A percentile compares a stretch with the other conserved stretches of the same genome.
phyloP scores from a whole-genome alignment of 352 stramenopile genomes.

The Phytophthora pinifolia region DNA sequence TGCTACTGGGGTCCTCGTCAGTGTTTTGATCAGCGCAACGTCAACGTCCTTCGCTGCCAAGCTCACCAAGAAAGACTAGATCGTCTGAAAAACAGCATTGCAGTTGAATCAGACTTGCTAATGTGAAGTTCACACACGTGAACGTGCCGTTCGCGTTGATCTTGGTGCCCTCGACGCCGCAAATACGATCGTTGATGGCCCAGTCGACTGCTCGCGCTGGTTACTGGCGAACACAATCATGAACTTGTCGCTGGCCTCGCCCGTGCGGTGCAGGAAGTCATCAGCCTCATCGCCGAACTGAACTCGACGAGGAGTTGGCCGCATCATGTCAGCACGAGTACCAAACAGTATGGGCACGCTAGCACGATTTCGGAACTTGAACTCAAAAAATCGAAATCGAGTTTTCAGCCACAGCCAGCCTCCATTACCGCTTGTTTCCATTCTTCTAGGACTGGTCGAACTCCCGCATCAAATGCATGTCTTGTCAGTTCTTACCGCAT shows the following conservation, averaged over 20 bases:
- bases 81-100: neutral
- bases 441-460: too few species aligned
- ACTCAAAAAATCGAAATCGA: too few species aligned
- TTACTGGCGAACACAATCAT: slow-evolving; percentile 99
- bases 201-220: slow-evolving; percentile 98
- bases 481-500: too few species aligned
- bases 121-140: too few species aligned
- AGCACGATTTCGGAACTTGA: too few species aligned
- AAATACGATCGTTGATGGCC: slow-evolving; percentile 99
- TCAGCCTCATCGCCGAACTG: slow-evolving; percentile 99
- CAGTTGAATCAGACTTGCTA: neutral
- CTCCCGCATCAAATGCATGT: too few species aligned
- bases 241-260: slow-evolving; percentile 97
- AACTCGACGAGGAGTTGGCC: too few species aligned
- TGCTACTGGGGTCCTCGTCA: slow-evolving; percentile 39
- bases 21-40: slow-evolving; percentile 15
- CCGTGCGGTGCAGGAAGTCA: slow-evolving; percentile 98
- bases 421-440: too few species aligned
- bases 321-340: too few species aligned
- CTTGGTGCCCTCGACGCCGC: slow-evolving; percentile 96
- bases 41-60: slow-evolving; percentile 17
- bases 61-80: slow-evolving; percentile 25
- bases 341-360: too few species aligned
- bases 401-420: too few species aligned
- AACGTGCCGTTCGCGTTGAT: slow-evolving; percentile 85